Evolutionary conservation across 1,139 yeast genomes (phyloP).

Genomic region (Diutina scorzettiae): DNA sequence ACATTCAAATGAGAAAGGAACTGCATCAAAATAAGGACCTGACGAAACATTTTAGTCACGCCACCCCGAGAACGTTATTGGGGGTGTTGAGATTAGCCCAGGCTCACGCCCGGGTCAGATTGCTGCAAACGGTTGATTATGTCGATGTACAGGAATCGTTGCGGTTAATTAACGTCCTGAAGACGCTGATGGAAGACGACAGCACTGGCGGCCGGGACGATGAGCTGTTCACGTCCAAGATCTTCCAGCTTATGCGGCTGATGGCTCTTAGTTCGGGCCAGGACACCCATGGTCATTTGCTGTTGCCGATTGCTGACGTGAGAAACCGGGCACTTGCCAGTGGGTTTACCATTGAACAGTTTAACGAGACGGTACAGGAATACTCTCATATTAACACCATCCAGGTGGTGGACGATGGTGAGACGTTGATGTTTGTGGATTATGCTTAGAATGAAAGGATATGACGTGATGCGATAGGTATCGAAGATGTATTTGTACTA

Average conservation of each 20-base stretch:
- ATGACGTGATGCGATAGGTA: no score
- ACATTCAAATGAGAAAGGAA: constrained; percentile 87
- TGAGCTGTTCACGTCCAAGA: constrained; percentile 39
- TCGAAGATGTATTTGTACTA: no score
- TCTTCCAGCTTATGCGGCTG: constrained; percentile 37
- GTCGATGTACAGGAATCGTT: constrained; percentile 95
- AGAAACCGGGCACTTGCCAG: constrained; percentile 64
- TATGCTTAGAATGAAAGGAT: no score
- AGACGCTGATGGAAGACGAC: constrained; percentile 60
- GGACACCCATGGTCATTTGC: neutral
- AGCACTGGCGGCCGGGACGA: constrained; percentile 40
- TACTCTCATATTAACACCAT: constrained; percentile 66
- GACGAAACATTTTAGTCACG: constrained; percentile 72
- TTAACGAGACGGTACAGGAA: constrained; percentile 63
- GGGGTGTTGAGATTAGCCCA: constrained; percentile 90
- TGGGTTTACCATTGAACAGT: constrained; percentile 75
- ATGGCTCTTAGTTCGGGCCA: constrained; percentile 24
- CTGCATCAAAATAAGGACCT: constrained; percentile 72
- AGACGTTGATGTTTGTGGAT: constrained; percentile 34
- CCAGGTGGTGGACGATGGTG: constrained; percentile 63
- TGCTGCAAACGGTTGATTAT: constrained; percentile 54
- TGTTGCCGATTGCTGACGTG: constrained; percentile 46
- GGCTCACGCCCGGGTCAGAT: constrained; percentile 84
- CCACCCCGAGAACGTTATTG: constrained; percentile 88
- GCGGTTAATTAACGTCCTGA: constrained; percentile 74